phyloP scores from a whole-genome alignment of 2,329 filamentous ascomycete genomes.

The Thelonectria discophora region DNA sequence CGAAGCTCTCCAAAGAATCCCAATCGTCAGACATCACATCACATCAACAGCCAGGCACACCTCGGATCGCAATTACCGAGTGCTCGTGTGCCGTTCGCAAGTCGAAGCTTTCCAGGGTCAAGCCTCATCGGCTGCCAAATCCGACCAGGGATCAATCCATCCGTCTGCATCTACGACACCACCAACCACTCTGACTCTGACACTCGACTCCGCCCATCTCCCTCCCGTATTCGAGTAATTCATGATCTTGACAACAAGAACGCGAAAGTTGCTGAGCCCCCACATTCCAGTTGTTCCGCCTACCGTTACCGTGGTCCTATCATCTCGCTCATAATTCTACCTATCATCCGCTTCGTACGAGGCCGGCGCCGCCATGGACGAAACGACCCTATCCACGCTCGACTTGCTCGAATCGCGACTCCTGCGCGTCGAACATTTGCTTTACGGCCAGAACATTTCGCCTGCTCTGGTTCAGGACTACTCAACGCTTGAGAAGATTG shows the following conservation, averaged over 20 bases:
- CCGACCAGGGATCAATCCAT: constrained; percentile 11
- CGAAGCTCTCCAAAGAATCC: background rate
- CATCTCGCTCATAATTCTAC: constrained; percentile 29
- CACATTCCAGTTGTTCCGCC: constrained; percentile 36
- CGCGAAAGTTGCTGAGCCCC: constrained; percentile 40
- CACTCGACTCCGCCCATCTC: constrained; percentile 27
- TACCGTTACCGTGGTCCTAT: constrained; percentile 24
- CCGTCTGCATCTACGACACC: constrained; percentile 15
- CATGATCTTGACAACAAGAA: constrained; percentile 26
- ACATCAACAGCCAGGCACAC: background rate
- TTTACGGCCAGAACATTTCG: constrained; percentile 57
- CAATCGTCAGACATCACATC: background rate
- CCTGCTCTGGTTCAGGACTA: constrained; percentile 46
- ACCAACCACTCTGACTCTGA: constrained; percentile 21
- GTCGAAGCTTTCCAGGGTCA: background rate
- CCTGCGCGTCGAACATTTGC: constrained; percentile 65
- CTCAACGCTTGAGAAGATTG: constrained; percentile 56
- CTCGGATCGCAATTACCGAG: background rate
- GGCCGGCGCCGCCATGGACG: constrained; percentile 52
- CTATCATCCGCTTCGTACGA: constrained; percentile 16
- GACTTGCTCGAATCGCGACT: constrained; percentile 67
- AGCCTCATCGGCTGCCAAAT: background rate
- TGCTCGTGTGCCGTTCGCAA: background rate
- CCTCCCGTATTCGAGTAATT: constrained; percentile 11
- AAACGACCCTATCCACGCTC: constrained; percentile 64